Evolutionary conservation across 208 protist species (phyloP).

Genomic region (Acanthamoeba royreba): DNA sequence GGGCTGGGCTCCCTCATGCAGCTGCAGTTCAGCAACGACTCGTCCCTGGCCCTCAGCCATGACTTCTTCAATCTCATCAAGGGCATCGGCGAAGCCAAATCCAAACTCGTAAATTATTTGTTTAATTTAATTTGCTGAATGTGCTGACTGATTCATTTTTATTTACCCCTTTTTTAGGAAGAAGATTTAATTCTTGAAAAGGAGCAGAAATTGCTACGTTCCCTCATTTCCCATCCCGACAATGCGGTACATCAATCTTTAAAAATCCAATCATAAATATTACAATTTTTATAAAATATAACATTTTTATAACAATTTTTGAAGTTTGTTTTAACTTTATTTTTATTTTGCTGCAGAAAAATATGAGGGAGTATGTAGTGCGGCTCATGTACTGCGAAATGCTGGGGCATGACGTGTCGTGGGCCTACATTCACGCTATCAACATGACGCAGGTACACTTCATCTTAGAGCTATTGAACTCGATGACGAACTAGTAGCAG

Average conservation of each 20-base stretch:
- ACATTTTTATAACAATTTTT: background rate
- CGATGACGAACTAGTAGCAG: conserved; percentile 34
- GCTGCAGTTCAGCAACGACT: background rate
- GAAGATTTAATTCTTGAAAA: conserved; percentile 34
- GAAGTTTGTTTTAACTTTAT: background rate
- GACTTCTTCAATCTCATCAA: conserved; percentile 44
- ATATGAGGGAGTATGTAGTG: conserved; percentile 62
- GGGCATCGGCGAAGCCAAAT: conserved; percentile 37
- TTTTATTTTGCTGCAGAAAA: background rate
- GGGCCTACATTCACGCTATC: conserved; percentile 93
- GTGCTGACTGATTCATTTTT: background rate
- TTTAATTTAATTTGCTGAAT: background rate
- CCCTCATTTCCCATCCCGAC: conserved; percentile 1
- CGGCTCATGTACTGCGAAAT: conserved; percentile 94
- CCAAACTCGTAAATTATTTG: conserved; percentile 10
- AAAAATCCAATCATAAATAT: background rate
- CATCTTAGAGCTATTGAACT: background rate
- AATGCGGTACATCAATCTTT: background rate
- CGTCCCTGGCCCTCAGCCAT: background rate
- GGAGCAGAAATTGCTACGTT: background rate
- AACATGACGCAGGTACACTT: conserved; percentile 89
- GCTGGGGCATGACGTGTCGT: conserved; percentile 88
- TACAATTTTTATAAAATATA: background rate
- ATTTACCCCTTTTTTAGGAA: background rate
- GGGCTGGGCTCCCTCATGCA: background rate